Evolutionary conservation across 768 basidiomycete genomes (phyloP), one percentile per base, ranked within the genome.

Genomic region (Daedaleopsis sinensis): DNA sequence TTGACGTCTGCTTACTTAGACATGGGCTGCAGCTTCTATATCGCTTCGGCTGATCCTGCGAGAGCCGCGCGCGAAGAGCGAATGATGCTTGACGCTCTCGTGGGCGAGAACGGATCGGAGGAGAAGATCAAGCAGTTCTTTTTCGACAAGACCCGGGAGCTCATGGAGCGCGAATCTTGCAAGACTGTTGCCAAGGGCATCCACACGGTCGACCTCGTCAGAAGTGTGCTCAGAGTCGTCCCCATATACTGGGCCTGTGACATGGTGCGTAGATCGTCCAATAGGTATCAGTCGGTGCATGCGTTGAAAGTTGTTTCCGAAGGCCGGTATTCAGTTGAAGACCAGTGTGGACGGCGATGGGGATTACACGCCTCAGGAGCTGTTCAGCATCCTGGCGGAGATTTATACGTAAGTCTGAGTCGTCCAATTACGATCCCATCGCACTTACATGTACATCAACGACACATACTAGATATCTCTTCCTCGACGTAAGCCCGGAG

Each of bases 251-350:
- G 91, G 90, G 84, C 90, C 9, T 70, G 75, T 21, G 86, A 91
- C 49, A 74, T 94, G 37, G 93, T 93, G 62, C 50, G 87, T 78
- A 52, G 50, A 39, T 35, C 39, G 39, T 13, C 16, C 6, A 2
- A 27, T 13, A 18, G 36, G 49, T 62, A 49, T 58, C 39, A n/a
- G 52, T 35, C 54, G 54, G 35, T 53, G 18, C 5, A 21, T 21
- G 1, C 11, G 43, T 36, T 52, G 13, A 66, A 7, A 32, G 27
- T 32, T 32, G 4, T 3, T 32, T 32, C 7, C 27, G 7, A 32
- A 93, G 91, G 87, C 86, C 58, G 90, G 90, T 15, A 86, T 94
- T 59, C 72, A 78, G n/a, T 76, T 93, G 57, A 91, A 88, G 74
- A 83, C 82, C 1, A 81, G 80, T 56, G 66, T 79, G 3, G 70